Evolutionary conservation across 2,329 filamentous ascomycete species (phyloP).

Genomic region (Cercospora berteroae): DNA sequence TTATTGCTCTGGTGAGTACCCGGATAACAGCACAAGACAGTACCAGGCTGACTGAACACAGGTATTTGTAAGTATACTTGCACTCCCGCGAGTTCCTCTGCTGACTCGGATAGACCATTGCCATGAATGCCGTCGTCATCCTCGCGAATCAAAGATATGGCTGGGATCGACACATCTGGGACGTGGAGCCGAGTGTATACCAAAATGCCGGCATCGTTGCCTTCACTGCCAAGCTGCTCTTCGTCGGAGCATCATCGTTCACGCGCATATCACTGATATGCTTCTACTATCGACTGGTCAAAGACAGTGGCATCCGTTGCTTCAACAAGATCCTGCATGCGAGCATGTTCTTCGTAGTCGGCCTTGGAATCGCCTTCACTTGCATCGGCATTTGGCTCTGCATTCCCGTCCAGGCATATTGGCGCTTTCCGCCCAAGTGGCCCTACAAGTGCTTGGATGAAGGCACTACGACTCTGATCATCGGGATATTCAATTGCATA

Average conservation of each 20-base stretch:
- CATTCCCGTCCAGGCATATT: conserved; percentile 40
- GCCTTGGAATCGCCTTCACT: conserved; percentile 41
- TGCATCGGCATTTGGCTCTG: conserved; percentile 43
- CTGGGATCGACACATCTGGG: conserved; percentile 38
- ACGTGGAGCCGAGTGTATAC: conserved; percentile 17
- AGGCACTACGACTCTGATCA: conserved; percentile 40
- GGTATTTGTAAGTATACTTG: conserved; percentile 13
- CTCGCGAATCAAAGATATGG: conserved; percentile 44
- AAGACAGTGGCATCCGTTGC: conserved; percentile 41
- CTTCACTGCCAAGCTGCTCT: conserved; percentile 45
- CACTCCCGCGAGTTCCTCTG: neutral
- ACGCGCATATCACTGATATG: conserved; percentile 46
- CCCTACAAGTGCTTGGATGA: conserved; percentile 44
- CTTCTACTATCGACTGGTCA: conserved; percentile 48
- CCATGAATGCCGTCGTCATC: conserved; percentile 41
- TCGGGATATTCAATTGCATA: conserved; percentile 46
- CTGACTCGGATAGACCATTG: conserved; percentile 32
- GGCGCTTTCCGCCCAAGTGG: conserved; percentile 38
- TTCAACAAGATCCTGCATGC: conserved; percentile 44
- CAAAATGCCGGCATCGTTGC: conserved; percentile 40
- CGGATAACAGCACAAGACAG: neutral
- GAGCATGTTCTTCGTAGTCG: conserved; percentile 40
- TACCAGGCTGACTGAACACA: neutral
- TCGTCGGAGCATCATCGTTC: conserved; percentile 44
- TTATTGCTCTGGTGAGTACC: conserved; percentile 40